Conservation (phyloP, 495 filamentous ascomycete species). For the Collariella sp. region DNA sequence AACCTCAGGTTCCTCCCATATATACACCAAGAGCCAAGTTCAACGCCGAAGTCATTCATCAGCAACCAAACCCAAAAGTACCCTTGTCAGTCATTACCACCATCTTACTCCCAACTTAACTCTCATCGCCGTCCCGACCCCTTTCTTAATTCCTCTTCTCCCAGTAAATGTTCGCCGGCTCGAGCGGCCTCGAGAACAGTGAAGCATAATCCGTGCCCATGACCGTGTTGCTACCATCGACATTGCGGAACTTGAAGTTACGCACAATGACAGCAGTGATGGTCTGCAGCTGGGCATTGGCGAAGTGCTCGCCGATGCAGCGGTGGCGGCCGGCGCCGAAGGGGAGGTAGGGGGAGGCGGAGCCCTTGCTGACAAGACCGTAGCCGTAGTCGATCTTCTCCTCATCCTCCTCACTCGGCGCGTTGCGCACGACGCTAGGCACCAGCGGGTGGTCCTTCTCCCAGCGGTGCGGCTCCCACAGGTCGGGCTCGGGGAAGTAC, state of each 20-base stretch:
- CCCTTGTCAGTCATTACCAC: too few relatives aligned
- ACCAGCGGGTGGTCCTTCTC: slow-evolving; percentile 42
- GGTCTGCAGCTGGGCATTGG: slow-evolving; percentile 80
- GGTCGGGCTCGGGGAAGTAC: slow-evolving; percentile 72
- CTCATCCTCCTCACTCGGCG: slow-evolving; percentile 51
- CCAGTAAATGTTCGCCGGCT: slow-evolving; percentile 58
- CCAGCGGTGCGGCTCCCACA: slow-evolving; percentile 90
- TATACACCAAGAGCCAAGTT: too few relatives aligned
- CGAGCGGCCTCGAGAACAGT: slow-evolving; percentile 52
- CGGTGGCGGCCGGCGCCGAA: slow-evolving; percentile 91
- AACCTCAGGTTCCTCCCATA: not conserved
- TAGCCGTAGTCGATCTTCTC: slow-evolving; percentile 89
- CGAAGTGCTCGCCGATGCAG: slow-evolving; percentile 96
- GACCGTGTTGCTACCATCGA: slow-evolving; percentile 57
- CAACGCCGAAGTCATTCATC: too few relatives aligned
- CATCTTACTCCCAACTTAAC: too few relatives aligned
- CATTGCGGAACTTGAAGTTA: slow-evolving; percentile 62
- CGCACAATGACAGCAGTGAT: slow-evolving; percentile 76
- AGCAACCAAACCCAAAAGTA: too few relatives aligned
- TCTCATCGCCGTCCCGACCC: not conserved
- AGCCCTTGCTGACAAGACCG: slow-evolving; percentile 83
- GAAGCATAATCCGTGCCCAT: slow-evolving; percentile 81
- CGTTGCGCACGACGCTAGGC: slow-evolving; percentile 40
- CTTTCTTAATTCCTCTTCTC: slow-evolving; percentile 42
- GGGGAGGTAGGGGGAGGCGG: slow-evolving; percentile 78